Evolutionary conservation across 306 rosid species (phyloP).

Genomic region (Adenanthera pavonina): DNA sequence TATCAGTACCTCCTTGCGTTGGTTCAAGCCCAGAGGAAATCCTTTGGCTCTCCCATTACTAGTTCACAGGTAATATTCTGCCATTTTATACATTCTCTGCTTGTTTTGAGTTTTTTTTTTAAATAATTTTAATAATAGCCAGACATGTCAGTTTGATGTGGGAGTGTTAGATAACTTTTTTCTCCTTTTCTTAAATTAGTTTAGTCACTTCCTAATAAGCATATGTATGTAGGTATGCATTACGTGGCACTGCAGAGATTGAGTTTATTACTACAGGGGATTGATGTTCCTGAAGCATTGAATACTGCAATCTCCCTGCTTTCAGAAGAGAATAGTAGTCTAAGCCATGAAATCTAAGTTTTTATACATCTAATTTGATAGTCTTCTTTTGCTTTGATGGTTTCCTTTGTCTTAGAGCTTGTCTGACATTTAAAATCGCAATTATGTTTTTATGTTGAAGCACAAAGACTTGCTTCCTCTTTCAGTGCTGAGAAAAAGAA

Average conservation of each 20-base stretch:
- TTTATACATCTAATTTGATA: background rate
- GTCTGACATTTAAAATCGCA: background rate
- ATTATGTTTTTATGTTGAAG: conserved; percentile 15
- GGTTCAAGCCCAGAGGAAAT: conserved; percentile 94
- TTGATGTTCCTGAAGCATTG: background rate
- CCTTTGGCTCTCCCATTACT: conserved; percentile 67
- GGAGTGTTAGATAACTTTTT: conserved; percentile 1
- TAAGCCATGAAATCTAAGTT: background rate
- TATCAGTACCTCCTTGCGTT: conserved; percentile 92
- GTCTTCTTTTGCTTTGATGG: background rate
- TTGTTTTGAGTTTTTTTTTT: conserved; percentile 4
- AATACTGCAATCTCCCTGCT: background rate
- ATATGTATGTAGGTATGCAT: background rate
- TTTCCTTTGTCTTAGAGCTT: background rate
- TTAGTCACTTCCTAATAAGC: conserved; percentile 11
- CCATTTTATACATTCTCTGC: conserved; percentile 17
- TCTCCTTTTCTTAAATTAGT: background rate
- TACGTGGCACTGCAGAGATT: background rate
- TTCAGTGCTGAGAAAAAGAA: conserved; percentile 7
- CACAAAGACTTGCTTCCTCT: conserved; percentile 23
- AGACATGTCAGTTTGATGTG: conserved; percentile 14
- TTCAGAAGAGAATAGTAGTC: background rate
- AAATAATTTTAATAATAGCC: background rate
- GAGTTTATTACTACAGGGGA: background rate
- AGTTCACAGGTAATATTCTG: conserved; percentile 62